These are phyloP conservation scores for Phyllosticta capitalensis DNA, from an alignment of 2,329 filamentous ascomycete genomes.

Conservation along the genomic window DNA sequence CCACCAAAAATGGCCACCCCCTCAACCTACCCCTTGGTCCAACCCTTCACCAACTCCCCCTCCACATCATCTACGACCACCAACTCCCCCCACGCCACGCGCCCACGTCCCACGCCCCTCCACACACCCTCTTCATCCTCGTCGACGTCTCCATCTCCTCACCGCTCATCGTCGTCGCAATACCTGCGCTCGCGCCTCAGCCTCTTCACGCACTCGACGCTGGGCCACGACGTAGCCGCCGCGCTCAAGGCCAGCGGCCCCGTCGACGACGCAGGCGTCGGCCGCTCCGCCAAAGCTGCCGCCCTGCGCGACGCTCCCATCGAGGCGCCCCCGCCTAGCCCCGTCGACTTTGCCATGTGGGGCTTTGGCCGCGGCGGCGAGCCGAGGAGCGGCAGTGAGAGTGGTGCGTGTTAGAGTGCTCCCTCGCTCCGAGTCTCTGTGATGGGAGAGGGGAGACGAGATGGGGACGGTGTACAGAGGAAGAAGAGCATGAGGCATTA, in stretches of 20 bases:
- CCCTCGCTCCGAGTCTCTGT: too few relatives aligned
- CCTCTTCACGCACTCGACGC: constrained; percentile 31
- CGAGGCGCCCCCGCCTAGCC: constrained; percentile 31
- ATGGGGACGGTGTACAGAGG: too few relatives aligned
- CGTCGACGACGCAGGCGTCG: constrained; percentile 5
- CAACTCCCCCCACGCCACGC: not conserved
- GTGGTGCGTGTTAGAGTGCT: too few relatives aligned
- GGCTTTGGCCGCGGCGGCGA: constrained; percentile 24
- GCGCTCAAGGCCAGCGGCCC: constrained; percentile 29
- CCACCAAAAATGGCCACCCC: not conserved
- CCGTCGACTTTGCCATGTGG: constrained; percentile 21
- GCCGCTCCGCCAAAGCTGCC: not conserved
- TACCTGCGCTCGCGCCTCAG: constrained; percentile 33
- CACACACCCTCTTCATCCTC: not conserved
- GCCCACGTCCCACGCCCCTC: not conserved
- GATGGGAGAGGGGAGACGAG: too few relatives aligned
- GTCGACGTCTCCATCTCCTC: constrained; percentile 14
- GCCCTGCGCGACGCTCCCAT: constrained; percentile 4
- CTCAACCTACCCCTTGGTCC: not conserved
- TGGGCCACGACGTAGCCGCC: constrained; percentile 31
- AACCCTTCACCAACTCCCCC: not conserved
- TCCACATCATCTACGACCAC: not conserved
- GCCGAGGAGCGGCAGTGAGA: not conserved
- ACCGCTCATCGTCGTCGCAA: constrained; percentile 20
- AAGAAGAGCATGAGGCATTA: too few relatives aligned